Conservation (phyloP, 768 basidiomycete species). For the Lentinus brumalis region DNA sequence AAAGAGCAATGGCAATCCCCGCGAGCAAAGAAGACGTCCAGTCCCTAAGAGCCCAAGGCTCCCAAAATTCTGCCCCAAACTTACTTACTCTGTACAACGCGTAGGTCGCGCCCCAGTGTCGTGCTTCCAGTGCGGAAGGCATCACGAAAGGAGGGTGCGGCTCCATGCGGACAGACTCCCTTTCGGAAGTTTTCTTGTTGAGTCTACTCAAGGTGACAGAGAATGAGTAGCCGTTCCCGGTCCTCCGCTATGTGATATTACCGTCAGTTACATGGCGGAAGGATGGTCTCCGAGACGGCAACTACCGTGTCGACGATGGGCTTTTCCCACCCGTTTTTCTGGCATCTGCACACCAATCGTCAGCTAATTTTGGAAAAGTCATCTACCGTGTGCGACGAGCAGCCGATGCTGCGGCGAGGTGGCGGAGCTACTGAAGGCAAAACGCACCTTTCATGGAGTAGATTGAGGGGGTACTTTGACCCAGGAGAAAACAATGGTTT, state of each 20-base stretch:
- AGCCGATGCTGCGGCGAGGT: neutral
- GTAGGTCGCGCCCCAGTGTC: conserved; percentile 89
- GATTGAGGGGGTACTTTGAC: conserved; percentile 78
- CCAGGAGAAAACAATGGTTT: conserved; percentile 79
- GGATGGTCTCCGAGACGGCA: conserved; percentile 4
- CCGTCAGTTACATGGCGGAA: neutral
- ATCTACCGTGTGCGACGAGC: neutral
- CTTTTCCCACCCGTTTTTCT: conserved; percentile 88
- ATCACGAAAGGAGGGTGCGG: conserved; percentile 72
- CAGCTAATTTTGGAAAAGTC: neutral
- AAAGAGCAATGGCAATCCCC: no score
- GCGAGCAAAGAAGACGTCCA: no score
- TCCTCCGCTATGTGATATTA: conserved; percentile 42
- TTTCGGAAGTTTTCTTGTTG: conserved; percentile 71
- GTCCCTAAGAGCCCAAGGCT: neutral
- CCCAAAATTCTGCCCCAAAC: conserved; percentile 1
- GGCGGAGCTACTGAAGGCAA: conserved; percentile 1
- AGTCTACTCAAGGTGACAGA: conserved; percentile 63
- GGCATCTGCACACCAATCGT: conserved; percentile 54
- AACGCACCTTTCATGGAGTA: conserved; percentile 75
- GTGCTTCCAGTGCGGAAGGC: conserved; percentile 76
- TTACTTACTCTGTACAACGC: conserved; percentile 81
- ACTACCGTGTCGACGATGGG: conserved; percentile 74
- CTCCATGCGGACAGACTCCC: conserved; percentile 69
- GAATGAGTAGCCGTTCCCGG: conserved; percentile 60